These are phyloP conservation scores for Pyrus communis DNA, from an alignment of 306 rosid genomes.

Conservation along the genomic window DNA sequence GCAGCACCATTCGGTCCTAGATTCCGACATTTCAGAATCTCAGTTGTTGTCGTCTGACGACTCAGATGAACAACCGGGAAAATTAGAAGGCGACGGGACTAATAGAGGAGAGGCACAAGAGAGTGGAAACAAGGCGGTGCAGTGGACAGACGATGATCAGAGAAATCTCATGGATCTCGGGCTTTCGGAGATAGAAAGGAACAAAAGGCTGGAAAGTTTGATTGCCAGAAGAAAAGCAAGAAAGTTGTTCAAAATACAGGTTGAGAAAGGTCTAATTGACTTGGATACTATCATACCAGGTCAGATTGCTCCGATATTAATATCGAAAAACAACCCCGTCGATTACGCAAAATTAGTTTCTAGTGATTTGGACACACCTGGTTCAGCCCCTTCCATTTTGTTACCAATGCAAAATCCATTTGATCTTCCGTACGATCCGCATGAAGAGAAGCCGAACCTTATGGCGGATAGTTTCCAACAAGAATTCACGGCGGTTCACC, in stretches of 20 bases:
- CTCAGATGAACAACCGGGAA: slow-evolving; percentile 1
- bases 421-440: slow-evolving; percentile 67
- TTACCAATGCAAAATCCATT: slow-evolving; percentile 49
- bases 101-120: slow-evolving; percentile 33
- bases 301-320: slow-evolving; percentile 41
- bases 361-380: slow-evolving; percentile 44
- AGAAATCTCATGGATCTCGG: slow-evolving; percentile 71
- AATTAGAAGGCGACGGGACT: slow-evolving; percentile 27
- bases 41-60: slow-evolving; percentile 12
- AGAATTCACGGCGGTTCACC: slow-evolving; percentile 40
- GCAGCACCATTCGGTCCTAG: slow-evolving; percentile 7
- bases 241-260: slow-evolving; percentile 26
- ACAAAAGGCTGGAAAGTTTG: slow-evolving; percentile 64
- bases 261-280: slow-evolving; percentile 28
- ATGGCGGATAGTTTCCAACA: slow-evolving; percentile 48
- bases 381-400: slow-evolving; percentile 70
- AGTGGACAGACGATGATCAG: slow-evolving; percentile 87
- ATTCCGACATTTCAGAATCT: slow-evolving; percentile 28
- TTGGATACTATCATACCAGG: slow-evolving; percentile 11
- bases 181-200: slow-evolving; percentile 72
- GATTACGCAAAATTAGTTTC: slow-evolving; percentile 16
- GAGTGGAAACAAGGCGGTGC: slow-evolving; percentile 44
- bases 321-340: slow-evolving; percentile 14
- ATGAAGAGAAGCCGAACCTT: slow-evolving; percentile 62
- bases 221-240: slow-evolving; percentile 67